Percentiles rank a stretch among this genome's conserved stretches.
Evolutionary conservation across 148 eudicot genomes (phyloP).

Genomic region (Pouteria glomerata): DNA sequence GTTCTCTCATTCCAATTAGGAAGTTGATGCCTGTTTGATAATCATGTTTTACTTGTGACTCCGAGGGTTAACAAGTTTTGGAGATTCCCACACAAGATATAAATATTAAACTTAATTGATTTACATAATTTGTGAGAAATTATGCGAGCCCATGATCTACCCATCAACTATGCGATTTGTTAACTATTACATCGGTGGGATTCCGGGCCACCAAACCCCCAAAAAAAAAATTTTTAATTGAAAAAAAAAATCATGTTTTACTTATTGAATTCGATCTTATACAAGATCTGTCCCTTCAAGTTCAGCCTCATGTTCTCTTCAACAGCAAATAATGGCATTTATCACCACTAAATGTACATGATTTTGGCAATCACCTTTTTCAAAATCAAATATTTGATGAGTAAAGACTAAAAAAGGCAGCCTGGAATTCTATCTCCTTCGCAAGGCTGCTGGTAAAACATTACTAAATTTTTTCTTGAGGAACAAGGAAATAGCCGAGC

Average conservation of each 20-base stretch:
- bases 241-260: neutral
- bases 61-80: no score
- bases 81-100: no score
- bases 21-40: neutral
- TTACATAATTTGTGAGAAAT: no score
- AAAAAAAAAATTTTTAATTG: no score
- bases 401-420: neutral
- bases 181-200: no score
- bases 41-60: no score
- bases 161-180: no score
- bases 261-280: neutral
- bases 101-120: no score
- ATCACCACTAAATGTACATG: neutral
- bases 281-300: neutral
- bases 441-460: conserved; percentile 17
- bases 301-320: neutral
- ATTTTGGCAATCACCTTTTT: neutral
- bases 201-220: no score
- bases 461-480: conserved; percentile 44
- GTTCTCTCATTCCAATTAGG: neutral
- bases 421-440: conserved; percentile 22
- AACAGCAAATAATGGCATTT: neutral
- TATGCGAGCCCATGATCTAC: no score
- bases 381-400: neutral
- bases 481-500: conserved; percentile 52